phyloP scores from a whole-genome alignment of 495 filamentous ascomycete genomes.

The Terfezia boudieri region DNA sequence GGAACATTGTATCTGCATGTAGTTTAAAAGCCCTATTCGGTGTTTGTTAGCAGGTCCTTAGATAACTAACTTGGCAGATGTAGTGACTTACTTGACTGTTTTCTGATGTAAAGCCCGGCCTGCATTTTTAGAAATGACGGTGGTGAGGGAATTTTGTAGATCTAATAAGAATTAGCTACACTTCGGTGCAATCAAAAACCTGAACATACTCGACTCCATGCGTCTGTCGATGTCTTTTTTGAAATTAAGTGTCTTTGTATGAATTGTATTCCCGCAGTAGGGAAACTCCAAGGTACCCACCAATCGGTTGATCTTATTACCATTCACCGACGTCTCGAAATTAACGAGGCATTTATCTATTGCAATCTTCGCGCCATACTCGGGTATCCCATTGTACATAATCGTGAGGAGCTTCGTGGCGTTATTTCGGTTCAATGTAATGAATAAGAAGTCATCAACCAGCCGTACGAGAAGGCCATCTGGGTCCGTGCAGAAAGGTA shows the following conservation, averaged over 20 bases:
- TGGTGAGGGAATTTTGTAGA: slow-evolving; percentile 33
- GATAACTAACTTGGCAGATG: too few species aligned
- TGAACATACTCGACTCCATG: slow-evolving; percentile 16
- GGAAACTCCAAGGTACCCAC: slow-evolving; percentile 39
- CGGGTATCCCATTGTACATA: slow-evolving; percentile 56
- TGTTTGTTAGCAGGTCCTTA: background rate
- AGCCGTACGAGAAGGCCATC: slow-evolving; percentile 53
- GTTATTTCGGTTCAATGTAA: slow-evolving; percentile 43
- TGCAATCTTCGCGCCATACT: slow-evolving; percentile 63
- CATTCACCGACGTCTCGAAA: slow-evolving; percentile 44
- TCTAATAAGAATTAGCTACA: slow-evolving; percentile 2
- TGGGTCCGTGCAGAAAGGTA: slow-evolving; percentile 37
- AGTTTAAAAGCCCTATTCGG: slow-evolving; percentile 47
- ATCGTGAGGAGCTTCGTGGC: slow-evolving; percentile 47
- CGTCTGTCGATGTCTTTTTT: slow-evolving; percentile 33
- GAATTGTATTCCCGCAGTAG: slow-evolving; percentile 64
- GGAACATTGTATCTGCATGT: slow-evolving; percentile 70
- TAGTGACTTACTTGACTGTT: slow-evolving; percentile 20
- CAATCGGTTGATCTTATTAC: slow-evolving; percentile 29
- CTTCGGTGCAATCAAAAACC: too few species aligned
- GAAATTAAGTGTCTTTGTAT: slow-evolving; percentile 56
- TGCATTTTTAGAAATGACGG: slow-evolving; percentile 33
- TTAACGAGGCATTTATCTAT: slow-evolving; percentile 63
- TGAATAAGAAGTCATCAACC: slow-evolving; percentile 79
- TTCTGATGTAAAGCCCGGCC: slow-evolving; percentile 36